A percentile compares a stretch with the other conserved stretches of the same genome.
Conservation (phyloP, 2,329 filamentous ascomycete genomes). For the Aspergillus viridinutans region DNA sequence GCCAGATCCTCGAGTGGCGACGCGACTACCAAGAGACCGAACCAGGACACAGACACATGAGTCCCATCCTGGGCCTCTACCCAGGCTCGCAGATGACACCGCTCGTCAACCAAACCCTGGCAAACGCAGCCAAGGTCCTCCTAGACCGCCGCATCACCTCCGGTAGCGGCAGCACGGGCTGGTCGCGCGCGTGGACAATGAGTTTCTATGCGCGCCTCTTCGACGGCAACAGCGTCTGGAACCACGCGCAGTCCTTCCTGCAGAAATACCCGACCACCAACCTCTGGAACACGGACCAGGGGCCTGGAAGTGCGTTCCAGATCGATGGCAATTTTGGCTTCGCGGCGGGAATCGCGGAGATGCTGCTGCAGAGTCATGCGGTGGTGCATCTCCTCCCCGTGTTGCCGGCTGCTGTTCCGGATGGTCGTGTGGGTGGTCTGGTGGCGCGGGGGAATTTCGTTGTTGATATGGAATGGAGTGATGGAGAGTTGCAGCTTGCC, state of each 20-base stretch:
- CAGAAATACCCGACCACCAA: slow-evolving; percentile 6
- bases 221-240: slow-evolving; percentile 30
- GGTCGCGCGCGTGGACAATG: slow-evolving; percentile 47
- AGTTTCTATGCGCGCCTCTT: slow-evolving; percentile 45
- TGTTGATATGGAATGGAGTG: slow-evolving; percentile 33
- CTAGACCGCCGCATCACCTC: slow-evolving; percentile 6
- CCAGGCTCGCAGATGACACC: slow-evolving; percentile 39
- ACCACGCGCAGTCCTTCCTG: slow-evolving; percentile 32
- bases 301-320: slow-evolving; percentile 37
- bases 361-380: slow-evolving; percentile 38
- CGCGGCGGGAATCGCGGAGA: slow-evolving; percentile 42
- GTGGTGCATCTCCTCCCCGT: slow-evolving; percentile 35
- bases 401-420: slow-evolving; percentile 26
- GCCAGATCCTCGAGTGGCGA: slow-evolving; percentile 30
- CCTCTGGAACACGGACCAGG: slow-evolving; percentile 11
- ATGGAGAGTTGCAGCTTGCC: slow-evolving; percentile 10
- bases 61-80: slow-evolving; percentile 47
- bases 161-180: slow-evolving; percentile 44
- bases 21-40: slow-evolving; percentile 39
- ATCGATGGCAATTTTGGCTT: slow-evolving; percentile 49
- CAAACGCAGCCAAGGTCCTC: slow-evolving; percentile 15
- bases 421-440: slow-evolving; percentile 28
- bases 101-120: slow-evolving; percentile 24
- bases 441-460: slow-evolving; percentile 32
- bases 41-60: slow-evolving; percentile 49